A percentile compares a stretch with the other conserved stretches of the same genome.
Evolutionary conservation across 176 grass and related monocot genomes (phyloP).

Genomic region (sorghum (Sorghum bicolor)): Sorghum_bicolor_NCBIv3 NC_012875.2:51931501-51932000

Average conservation of each 20-base stretch:
- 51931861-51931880: neutral
- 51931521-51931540: constrained; percentile 65
- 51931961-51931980: too few relatives aligned
- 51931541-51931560: constrained; percentile 82
- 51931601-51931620: constrained; percentile 81
- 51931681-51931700: neutral
- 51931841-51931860: neutral
- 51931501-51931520: neutral
- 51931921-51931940: too few relatives aligned
- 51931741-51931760: constrained; percentile 1
- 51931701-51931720: neutral
- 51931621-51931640: constrained; percentile 82
- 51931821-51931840: neutral
- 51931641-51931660: neutral
- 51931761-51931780: neutral
- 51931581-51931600: constrained; percentile 79
- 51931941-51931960: too few relatives aligned
- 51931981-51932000: too few relatives aligned
- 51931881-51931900: neutral
- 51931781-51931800: neutral
- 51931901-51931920: too few relatives aligned
- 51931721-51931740: neutral
- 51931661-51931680: neutral
- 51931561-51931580: constrained; percentile 75
- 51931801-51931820: neutral